Base-by-base conservation (phyloP, 192 early-diverging fungal genomes). In the Chytriomyces confervae region DNA sequence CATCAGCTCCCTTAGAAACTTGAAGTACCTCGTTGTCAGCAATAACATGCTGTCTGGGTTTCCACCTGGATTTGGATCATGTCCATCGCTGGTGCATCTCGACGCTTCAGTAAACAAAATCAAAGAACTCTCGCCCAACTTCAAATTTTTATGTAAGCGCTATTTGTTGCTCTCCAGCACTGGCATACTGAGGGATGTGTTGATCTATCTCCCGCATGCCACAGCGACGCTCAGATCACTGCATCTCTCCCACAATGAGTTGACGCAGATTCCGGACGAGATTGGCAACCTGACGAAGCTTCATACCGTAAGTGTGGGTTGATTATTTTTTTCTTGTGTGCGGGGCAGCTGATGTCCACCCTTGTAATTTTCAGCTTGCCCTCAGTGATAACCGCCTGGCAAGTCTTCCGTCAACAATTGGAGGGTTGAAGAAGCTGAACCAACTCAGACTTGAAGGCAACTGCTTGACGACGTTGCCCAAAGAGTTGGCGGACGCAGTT, bases 61-160 rank as follows among this genome's bases (percentile, higher is more conserved):
- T 24, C 84, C 84, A 62, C 66, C 44, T 44, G 84, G 82, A 3
- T 86, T 86, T 70, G 85, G 85, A 10, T 57, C 67, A 11, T 79
- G 70, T 62, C 80, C 81, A 13, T 48, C 66, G 6, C 70, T 86
- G 20, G 79, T 77, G 24, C 82, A 80, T 61, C 67, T 86, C 23
- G 85, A 86, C 62, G 36, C 80, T 10, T 79, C 76, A 48, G 68
- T 69, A 45, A 86, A 86, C 65, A 65, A 77, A 71, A 61, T 86
- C 27, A 81, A 79, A 29, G 73, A 72, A 45, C 74, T 86, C 18
- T 51, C 85, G 7, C 16, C 82, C 7, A 83, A 86, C 50, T 86
- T 86, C 65, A 78, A 81, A 27, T 86, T 75, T 65, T 61, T 86
- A 68, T 80, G 79, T 81, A 66, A 20, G 79, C 47, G 50, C 7